Evolutionary conservation across 495 filamentous ascomycete species (phyloP).

Genomic region (Aspergillus panamensis): DNA sequence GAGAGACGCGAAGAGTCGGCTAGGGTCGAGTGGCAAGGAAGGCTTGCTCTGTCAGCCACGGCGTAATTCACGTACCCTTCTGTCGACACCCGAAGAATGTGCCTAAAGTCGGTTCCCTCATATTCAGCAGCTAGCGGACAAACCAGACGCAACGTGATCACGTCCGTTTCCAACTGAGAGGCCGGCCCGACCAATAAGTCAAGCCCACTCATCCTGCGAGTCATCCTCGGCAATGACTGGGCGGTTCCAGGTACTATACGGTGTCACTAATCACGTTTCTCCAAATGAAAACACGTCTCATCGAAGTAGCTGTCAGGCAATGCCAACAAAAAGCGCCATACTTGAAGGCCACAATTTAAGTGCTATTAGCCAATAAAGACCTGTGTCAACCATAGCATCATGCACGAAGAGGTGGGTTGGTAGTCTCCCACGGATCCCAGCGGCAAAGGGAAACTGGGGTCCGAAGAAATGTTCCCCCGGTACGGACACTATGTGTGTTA

Average conservation of each 20-base stretch:
- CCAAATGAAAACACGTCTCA: neutral
- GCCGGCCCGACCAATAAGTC: neutral
- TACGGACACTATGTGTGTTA: constrained; percentile 1
- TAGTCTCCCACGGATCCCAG: neutral
- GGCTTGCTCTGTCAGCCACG: too few species aligned
- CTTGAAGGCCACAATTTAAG: too few species aligned
- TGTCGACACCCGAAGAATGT: neutral
- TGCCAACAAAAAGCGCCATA: too few species aligned
- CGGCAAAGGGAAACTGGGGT: neutral
- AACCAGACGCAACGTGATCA: neutral
- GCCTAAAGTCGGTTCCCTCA: neutral
- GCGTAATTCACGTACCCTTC: neutral
- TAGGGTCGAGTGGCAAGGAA: too few species aligned
- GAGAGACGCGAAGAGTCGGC: too few species aligned
- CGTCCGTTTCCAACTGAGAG: neutral
- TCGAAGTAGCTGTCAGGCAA: neutral
- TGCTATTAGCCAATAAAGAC: too few species aligned
- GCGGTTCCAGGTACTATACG: neutral
- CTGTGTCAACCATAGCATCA: too few species aligned
- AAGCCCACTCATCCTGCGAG: neutral
- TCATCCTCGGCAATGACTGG: neutral
- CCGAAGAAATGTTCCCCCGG: constrained; percentile 1
- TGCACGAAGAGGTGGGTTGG: too few species aligned
- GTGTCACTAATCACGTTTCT: constrained; percentile 1
- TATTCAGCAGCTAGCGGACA: neutral